phyloP scores from a whole-genome alignment of 2,329 filamentous ascomycete species.

The Epichloe bromicola region DNA sequence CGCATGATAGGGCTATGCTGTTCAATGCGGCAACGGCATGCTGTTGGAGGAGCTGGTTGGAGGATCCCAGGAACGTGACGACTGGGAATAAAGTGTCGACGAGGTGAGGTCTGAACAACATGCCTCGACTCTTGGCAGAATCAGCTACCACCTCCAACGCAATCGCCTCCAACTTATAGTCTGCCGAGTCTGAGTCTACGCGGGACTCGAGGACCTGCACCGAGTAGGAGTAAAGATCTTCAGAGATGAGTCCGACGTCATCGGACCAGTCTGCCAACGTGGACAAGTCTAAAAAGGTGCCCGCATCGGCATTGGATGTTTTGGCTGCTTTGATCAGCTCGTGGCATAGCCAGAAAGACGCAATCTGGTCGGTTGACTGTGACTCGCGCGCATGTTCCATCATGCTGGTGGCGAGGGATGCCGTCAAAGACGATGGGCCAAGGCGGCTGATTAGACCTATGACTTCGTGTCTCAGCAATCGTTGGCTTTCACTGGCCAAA shows the following conservation, averaged over 20 bases:
- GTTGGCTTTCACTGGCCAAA: constrained; percentile 52
- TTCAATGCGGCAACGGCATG: constrained; percentile 81
- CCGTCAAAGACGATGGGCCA: constrained; percentile 43
- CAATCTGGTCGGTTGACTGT: constrained; percentile 45
- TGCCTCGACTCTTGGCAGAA: constrained; percentile 52
- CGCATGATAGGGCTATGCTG: constrained; percentile 60
- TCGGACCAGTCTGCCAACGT: constrained; percentile 23
- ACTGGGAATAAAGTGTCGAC: constrained; percentile 87
- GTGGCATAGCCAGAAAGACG: constrained; percentile 70
- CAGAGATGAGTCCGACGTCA: constrained; percentile 33
- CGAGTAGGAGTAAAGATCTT: constrained; percentile 59
- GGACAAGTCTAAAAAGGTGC: constrained; percentile 51
- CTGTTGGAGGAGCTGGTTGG: constrained; percentile 51
- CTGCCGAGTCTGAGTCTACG: constrained; percentile 32
- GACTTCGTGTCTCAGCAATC: constrained; percentile 44
- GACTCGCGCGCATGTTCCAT: constrained; percentile 48
- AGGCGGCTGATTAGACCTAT: constrained; percentile 42
- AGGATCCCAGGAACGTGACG: constrained; percentile 74
- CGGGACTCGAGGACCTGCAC: constrained; percentile 46
- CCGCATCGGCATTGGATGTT: constrained; percentile 38
- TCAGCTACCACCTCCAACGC: constrained; percentile 71
- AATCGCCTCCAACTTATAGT: constrained; percentile 66
- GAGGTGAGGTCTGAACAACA: constrained; percentile 68
- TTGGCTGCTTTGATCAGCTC: constrained; percentile 52
- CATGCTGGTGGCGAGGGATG: constrained; percentile 51